Conservation (phyloP, 768 basidiomycete species). For the Lactifluus hygrophoroides region DNA sequence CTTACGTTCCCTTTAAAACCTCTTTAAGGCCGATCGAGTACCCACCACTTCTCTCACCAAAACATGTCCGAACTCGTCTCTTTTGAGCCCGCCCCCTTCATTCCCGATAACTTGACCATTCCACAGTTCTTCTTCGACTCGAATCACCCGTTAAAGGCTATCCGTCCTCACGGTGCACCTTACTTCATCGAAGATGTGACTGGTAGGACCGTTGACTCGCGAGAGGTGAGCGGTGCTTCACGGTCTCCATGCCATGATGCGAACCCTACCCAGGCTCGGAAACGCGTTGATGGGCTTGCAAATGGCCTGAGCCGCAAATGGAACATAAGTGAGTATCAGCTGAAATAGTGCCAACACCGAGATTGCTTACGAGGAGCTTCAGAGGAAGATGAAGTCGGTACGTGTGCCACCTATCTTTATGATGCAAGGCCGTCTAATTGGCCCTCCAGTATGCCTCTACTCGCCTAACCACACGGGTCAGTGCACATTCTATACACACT, state of each 20-base stretch:
- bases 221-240: slow-evolving; percentile 34
- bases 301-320: slow-evolving; percentile 15
- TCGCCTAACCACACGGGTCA: slow-evolving; percentile 57
- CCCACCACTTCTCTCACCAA: neutral
- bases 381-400: slow-evolving; percentile 50
- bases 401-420: slow-evolving; percentile 10
- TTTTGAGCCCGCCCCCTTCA: slow-evolving; percentile 29
- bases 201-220: slow-evolving; percentile 35
- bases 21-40: neutral
- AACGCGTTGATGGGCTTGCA: slow-evolving; percentile 6
- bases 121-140: slow-evolving; percentile 57
- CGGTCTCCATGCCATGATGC: neutral
- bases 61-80: slow-evolving; percentile 22
- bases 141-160: slow-evolving; percentile 36
- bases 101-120: slow-evolving; percentile 56
- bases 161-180: slow-evolving; percentile 36
- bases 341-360: neutral
- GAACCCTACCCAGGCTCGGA: slow-evolving; percentile 1
- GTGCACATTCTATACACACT: slow-evolving; percentile 10
- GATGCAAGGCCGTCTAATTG: neutral
- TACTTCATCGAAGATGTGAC: slow-evolving; percentile 55
- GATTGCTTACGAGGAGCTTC: slow-evolving; percentile 3
- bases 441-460: slow-evolving; percentile 45
- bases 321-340: slow-evolving; percentile 6
- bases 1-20: slow-evolving; percentile 8